Conservation (phyloP, 768 basidiomycete genomes). For the Glaciozyma antarctica region DNA sequence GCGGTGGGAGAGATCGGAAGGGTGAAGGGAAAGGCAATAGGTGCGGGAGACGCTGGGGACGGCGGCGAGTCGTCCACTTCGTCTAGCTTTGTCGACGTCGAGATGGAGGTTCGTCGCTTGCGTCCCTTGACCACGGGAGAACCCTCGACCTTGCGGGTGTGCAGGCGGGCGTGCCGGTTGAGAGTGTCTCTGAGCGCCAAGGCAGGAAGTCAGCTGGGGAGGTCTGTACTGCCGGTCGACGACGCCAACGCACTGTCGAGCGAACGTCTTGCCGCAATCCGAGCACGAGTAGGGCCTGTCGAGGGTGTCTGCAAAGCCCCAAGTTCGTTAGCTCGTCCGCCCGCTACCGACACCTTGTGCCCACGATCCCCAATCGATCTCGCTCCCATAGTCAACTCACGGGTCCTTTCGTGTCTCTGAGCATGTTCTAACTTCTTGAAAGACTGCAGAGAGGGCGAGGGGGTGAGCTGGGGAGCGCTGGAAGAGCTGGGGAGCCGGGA, state of each 20-base stretch:
- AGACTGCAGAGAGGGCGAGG: neutral
- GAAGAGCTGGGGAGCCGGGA: neutral
- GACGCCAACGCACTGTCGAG: slow-evolving; percentile 26
- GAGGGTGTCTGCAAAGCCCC: slow-evolving; percentile 29
- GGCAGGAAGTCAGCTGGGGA: neutral
- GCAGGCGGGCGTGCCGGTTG: slow-evolving; percentile 33
- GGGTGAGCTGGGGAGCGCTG: neutral
- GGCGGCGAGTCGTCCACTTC: neutral
- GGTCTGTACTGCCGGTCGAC: neutral
- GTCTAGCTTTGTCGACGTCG: neutral
- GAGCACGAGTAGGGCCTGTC: slow-evolving; percentile 34
- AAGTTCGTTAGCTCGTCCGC: neutral
- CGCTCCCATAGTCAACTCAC: slow-evolving; percentile 14
- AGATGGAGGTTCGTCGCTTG: slow-evolving; percentile 11
- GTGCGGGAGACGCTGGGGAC: slow-evolving; percentile 9
- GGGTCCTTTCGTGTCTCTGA: slow-evolving; percentile 34
- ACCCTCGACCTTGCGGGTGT: slow-evolving; percentile 25
- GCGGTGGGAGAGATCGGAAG: slow-evolving; percentile 10
- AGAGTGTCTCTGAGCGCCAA: slow-evolving; percentile 33
- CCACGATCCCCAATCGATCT: slow-evolving; percentile 1
- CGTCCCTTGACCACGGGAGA: slow-evolving; percentile 9
- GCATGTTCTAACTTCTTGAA: slow-evolving; percentile 35
- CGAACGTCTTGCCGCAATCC: slow-evolving; percentile 34
- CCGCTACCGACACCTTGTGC: too few species aligned
- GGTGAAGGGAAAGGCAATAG: neutral